Evolutionary conservation across 2,329 filamentous ascomycete genomes (phyloP), one percentile per base, ranked within the genome.

Genomic region (Aspergillus sp.): DNA sequence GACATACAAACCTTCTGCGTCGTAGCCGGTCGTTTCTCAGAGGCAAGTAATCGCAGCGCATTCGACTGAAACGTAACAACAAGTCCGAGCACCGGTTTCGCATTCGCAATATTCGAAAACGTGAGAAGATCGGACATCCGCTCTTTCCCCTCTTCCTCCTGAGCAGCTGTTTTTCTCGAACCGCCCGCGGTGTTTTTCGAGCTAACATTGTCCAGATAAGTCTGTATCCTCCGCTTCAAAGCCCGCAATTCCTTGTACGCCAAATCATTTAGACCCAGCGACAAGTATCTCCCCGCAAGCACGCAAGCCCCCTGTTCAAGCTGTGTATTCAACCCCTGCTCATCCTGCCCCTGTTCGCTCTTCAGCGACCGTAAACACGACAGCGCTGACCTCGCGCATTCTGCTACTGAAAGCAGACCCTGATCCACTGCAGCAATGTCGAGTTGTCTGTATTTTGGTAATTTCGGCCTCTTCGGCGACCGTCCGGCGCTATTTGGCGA

Each of bases 231-330:
- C 44, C 53, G 56, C 53, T 69, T 73, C 15, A 74, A 50, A 1
- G 56, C 60, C 45, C 61, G 60, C n/a, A 74, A 48, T 54, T 73
- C 70, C 44, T 63, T 67, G 46, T 65, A 61, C 5, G 71, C 71
- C 46, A 69, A 48, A 12, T 73, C 69, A 27, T 68, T 62, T 20
- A 73, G 54, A 0, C 66, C 70, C 22, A 72, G 42, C 2, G 68
- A 64, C 10, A 73, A 60, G 13, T 72, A 53, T 35, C 70, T 71
- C 19, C 69, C 70, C 6, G 65, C 63, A 44, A 74, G 53, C 10
- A 73, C 66, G 48, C 68, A 72, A 17, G 68, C 63, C 0, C 69
- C 71, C 49, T 70, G 68, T 49, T 73, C 70, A 6, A 74, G 56
- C 45, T 71, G 69, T 43, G 71, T 56, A 46, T 65, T 68, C 7